Evolutionary conservation across 2,329 filamentous ascomycete genomes (phyloP), one percentile per base, ranked within the genome.

Genomic region (Cercospora sojina): DNA sequence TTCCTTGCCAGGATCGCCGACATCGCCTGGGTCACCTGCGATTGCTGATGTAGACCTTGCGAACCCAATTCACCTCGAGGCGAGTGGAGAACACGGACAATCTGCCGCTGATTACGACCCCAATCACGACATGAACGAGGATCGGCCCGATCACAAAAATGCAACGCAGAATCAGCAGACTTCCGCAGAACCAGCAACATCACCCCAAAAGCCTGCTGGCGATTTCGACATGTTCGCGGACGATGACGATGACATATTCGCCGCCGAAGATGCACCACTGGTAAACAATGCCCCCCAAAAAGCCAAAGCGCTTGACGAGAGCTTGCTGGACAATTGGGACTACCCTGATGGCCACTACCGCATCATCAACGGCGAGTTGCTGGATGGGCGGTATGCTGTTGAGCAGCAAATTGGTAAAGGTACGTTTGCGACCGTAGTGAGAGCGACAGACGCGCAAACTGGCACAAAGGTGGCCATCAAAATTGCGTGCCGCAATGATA

Each of bases 311-410:
- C 78, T 88, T 62, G 86, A 87, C 75, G 88, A 88, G 70, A 91
- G 90, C 69, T 91, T 94, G 70, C 86, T 97, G 61, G 94, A 98
- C 75, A 94, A 96, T 67, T 92, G 89, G 89, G 93, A 96, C 76
- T 95, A 98, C 76, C 88, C 90, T 61, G 93, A 99, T 75, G 95
- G 94, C 5, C 98, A 98, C 78, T 99, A 98, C 83, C 96, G 95
- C 79, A 89, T 97, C 65, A 92, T 96, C 65, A 88, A 93, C 47
- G 93, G 94, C 75, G 95, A 99, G 81, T 82, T 98, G 60, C 85
- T 99, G 69, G 91, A 96, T 73, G 89, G 89, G 31, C 90, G 93
- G 35, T 98, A 98, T 78, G 91, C 95, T 76, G 88, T 99, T 32
- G 90, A 94, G 77, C 88, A 93, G 66, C 90, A 90, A 61, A 85